phyloP scores from a whole-genome alignment of 176 grass and related monocot genomes.

The Oryza australiensis region DNA sequence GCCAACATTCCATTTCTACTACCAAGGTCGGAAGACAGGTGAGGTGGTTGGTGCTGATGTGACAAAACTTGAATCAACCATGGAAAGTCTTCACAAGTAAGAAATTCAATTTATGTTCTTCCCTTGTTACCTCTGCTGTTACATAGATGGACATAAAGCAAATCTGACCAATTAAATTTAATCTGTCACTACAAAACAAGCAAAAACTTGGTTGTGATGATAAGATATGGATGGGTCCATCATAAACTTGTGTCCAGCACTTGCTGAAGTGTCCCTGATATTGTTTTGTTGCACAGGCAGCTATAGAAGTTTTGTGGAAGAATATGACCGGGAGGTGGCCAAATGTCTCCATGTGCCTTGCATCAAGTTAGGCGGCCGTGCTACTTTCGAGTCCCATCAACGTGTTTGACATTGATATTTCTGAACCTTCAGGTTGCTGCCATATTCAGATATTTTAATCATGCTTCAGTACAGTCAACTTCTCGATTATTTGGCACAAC shows the following conservation, averaged over 20 bases:
- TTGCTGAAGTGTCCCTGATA: background rate
- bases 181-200: background rate
- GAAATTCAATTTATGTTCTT: background rate
- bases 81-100: constrained; percentile 58
- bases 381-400: background rate
- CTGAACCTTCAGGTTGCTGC: background rate
- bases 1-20: constrained; percentile 51
- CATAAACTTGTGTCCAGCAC: background rate
- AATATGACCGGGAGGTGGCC: background rate
- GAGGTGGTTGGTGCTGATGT: constrained; percentile 44
- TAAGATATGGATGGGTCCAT: background rate
- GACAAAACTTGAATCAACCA: constrained; percentile 37
- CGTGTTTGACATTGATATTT: background rate
- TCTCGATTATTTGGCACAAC: background rate
- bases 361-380: background rate
- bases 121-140: background rate
- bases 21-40: constrained; percentile 41
- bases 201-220: background rate
- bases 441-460: too few species aligned
- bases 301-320: constrained; percentile 5
- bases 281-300: constrained; percentile 21
- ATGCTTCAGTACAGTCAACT: background rate
- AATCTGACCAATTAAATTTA: constrained; percentile 4
- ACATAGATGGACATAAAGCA: background rate
- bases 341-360: background rate